Evolutionary conservation across 1,139 yeast species (phyloP), one percentile per base, ranked within the genome.

Genomic region (Pichia kudriavzevii): DNA sequence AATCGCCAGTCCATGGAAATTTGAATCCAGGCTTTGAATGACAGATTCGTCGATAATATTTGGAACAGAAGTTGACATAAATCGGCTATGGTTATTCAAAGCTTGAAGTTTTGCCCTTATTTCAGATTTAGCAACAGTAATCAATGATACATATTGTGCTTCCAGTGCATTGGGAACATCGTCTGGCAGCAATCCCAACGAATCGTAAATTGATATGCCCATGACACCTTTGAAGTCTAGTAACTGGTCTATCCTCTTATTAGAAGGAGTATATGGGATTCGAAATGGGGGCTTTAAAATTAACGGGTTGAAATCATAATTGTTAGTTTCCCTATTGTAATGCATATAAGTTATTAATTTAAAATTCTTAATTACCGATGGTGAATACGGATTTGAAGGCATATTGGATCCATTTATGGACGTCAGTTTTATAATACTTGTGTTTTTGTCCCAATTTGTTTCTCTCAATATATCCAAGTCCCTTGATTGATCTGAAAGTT

Each of bases 321-420:
- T 17, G 6, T 26, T 18, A 11, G 36, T 35, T 7, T 43, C 30
- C 1, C 30, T 22, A 7, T 32, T 15, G 38, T 61, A 66, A 53
- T 80, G 88, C 48, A 80, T 69, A 47, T 75, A 72, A 1, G 70
- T 49, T 13, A 79, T 45, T 23, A 69, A 62, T 46, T 68, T 71
- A 39, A 74, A 67, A 11, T 58, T 63, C 41, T 85, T 54, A 7
- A 75, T 53, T 34, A 75, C 79, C 0, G 73, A 50, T 0, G 84
- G 61, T 1, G 78, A 61, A 45, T 66, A 69, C 40, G 58, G 2
- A 15, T 17, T 24, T 5, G 26, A 17, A 12, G 13, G 11, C 8
- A n/a, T 22, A 11, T 13, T 16, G 7, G 22, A 23, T 27, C 21
- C 24, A 18, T 15, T 32, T 7, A 32, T 21, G 7, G 36, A 25